Percentiles rank a stretch among this genome's conserved stretches.
phyloP scores from a whole-genome alignment of 495 filamentous ascomycete genomes.

The Pyrenula aspistea region DNA sequence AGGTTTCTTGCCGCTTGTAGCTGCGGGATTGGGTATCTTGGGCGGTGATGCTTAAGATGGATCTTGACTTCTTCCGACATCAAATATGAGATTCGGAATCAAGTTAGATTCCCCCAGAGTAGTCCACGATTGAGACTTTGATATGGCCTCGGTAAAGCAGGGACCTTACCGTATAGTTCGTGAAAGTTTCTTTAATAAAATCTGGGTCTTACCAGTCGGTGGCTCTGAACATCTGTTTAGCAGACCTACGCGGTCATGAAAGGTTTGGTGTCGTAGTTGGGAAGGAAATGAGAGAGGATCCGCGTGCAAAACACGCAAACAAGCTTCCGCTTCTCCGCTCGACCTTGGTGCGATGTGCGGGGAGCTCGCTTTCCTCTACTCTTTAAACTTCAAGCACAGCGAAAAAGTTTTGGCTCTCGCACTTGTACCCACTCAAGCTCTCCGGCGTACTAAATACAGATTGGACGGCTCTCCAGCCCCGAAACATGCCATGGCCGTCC shows the following conservation, averaged over 20 bases:
- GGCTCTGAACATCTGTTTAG: no score
- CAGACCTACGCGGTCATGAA: no score
- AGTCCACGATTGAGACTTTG: background rate
- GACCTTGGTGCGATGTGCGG: no score
- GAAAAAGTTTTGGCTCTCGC: background rate
- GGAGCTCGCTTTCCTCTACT: background rate
- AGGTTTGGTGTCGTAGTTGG: no score
- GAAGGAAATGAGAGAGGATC: background rate
- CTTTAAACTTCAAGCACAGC: background rate
- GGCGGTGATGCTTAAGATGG: background rate
- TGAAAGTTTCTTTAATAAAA: no score
- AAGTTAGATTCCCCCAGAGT: background rate
- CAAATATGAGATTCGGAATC: background rate
- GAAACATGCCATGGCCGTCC: background rate
- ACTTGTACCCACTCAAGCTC: background rate
- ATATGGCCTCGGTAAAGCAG: background rate
- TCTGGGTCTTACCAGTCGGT: background rate
- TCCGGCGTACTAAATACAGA: background rate
- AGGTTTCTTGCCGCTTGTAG: slow-evolving; percentile 2
- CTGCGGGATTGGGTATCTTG: slow-evolving; percentile 2
- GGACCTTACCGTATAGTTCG: background rate
- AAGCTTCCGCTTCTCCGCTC: no score
- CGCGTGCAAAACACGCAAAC: background rate
- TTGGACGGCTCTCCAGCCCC: background rate
- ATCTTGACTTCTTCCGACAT: background rate